A percentile compares a stretch with the other conserved stretches of the same genome.
phyloP scores from a whole-genome alignment of 2,329 filamentous ascomycete genomes.

The Aphanoascus verrucosus region DNA sequence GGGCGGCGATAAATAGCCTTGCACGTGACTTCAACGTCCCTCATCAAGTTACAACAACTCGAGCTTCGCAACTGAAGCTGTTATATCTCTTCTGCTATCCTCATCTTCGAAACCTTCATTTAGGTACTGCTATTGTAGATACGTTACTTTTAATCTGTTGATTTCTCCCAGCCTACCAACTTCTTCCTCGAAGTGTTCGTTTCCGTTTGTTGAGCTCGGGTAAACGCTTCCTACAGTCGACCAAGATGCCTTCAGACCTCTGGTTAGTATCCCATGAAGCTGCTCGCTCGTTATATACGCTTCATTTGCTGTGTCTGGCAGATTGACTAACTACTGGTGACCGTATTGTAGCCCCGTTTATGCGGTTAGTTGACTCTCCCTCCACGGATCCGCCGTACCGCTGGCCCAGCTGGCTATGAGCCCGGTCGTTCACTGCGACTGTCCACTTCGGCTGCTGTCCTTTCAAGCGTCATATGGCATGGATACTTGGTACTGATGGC shows the following conservation, averaged over 20 bases:
- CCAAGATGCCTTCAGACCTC: conserved; percentile 64
- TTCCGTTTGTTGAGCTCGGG: conserved; percentile 14
- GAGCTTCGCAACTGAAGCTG: neutral
- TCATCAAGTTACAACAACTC: neutral
- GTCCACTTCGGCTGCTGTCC: neutral
- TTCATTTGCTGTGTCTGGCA: neutral
- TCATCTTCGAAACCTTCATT: neutral
- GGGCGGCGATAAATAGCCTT: neutral
- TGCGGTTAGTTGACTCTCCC: conserved; percentile 63
- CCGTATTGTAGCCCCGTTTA: conserved; percentile 72
- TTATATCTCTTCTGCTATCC: neutral
- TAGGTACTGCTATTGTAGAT: conserved; percentile 1
- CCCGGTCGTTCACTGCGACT: neutral
- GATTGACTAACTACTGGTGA: conserved; percentile 8
- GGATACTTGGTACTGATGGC: conserved; percentile 7
- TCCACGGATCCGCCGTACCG: neutral
- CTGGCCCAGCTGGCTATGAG: neutral
- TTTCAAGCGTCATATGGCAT: neutral
- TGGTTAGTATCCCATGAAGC: conserved; percentile 52
- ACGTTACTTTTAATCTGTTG: neutral
- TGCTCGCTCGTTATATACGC: neutral
- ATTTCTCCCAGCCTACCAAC: neutral
- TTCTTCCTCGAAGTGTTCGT: conserved; percentile 3
- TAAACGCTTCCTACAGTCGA: conserved; percentile 13
- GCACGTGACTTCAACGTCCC: conserved; percentile 2